These are phyloP conservation scores for Boletus reticuloceps DNA, from an alignment of 768 basidiomycete genomes.

Conservation along the genomic window DNA sequence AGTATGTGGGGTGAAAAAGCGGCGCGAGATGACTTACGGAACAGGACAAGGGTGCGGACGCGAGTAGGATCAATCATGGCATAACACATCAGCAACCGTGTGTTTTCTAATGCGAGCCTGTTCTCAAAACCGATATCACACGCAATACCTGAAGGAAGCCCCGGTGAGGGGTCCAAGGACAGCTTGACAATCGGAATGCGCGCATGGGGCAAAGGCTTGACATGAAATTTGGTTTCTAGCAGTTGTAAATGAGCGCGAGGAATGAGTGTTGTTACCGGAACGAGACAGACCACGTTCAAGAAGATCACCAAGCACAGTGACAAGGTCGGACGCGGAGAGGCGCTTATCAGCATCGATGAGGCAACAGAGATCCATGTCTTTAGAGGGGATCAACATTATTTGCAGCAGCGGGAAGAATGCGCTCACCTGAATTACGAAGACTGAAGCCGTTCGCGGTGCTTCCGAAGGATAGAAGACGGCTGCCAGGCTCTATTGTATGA, in stretches of 20 bases:
- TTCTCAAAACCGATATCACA: slow-evolving; percentile 99
- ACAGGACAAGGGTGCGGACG: slow-evolving; percentile 90
- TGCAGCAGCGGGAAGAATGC: slow-evolving; percentile 4
- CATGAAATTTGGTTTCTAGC: slow-evolving; percentile 90
- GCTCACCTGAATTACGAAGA: slow-evolving; percentile 86
- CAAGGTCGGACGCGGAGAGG: slow-evolving; percentile 82
- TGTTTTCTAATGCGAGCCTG: slow-evolving; percentile 95
- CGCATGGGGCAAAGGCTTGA: slow-evolving; percentile 94
- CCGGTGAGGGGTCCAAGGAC: slow-evolving; percentile 82
- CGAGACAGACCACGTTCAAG: slow-evolving; percentile 79
- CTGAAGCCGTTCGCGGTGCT: slow-evolving; percentile 98
- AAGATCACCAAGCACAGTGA: slow-evolving; percentile 89
- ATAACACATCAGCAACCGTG: slow-evolving; percentile 92
- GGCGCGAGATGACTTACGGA: slow-evolving; percentile 66
- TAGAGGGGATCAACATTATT: slow-evolving; percentile 6
- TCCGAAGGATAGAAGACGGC: slow-evolving; percentile 89
- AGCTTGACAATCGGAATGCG: slow-evolving; percentile 99
- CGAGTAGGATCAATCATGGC: slow-evolving; percentile 95
- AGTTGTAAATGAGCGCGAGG: slow-evolving; percentile 10
- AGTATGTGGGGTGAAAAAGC: slow-evolving; percentile 5
- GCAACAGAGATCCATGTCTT: slow-evolving; percentile 99
- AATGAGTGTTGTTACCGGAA: slow-evolving; percentile 1
- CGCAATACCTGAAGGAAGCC: slow-evolving; percentile 83
- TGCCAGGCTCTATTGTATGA: slow-evolving; percentile 90
- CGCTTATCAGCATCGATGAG: slow-evolving; percentile 86